Conservation (phyloP, 2,329 filamentous ascomycete genomes). For the Anthostomella pinea region DNA sequence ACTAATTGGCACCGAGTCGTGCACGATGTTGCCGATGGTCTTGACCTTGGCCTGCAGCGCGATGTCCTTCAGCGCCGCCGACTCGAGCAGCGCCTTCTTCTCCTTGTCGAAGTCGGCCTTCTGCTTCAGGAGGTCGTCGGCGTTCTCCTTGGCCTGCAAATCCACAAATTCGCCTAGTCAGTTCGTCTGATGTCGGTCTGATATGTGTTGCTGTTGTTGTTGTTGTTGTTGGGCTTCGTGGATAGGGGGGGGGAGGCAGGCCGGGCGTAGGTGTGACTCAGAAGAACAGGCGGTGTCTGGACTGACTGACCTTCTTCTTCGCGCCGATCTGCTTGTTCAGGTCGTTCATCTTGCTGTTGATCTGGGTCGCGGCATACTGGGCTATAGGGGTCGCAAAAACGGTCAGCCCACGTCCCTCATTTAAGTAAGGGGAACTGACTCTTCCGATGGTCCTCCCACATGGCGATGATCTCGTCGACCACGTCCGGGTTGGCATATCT, state of each 20-base stretch:
- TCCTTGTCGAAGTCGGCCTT: constrained; percentile 76
- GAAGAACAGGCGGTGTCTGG: not conserved
- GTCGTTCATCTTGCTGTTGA: constrained; percentile 81
- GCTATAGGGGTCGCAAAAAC: constrained; percentile 39
- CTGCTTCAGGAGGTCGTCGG: constrained; percentile 72
- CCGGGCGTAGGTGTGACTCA: constrained; percentile 22
- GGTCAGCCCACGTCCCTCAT: constrained; percentile 12
- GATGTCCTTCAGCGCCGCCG: constrained; percentile 71
- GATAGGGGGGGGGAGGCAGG: not conserved
- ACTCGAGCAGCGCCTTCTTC: constrained; percentile 75
- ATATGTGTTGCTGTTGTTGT: too few species aligned
- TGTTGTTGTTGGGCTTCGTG: constrained; percentile 75
- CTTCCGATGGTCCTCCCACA: constrained; percentile 82
- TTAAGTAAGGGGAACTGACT: constrained; percentile 57
- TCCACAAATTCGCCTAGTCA: too few species aligned
- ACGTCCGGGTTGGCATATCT: constrained; percentile 76
- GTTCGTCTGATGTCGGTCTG: too few species aligned
- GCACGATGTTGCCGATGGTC: constrained; percentile 87
- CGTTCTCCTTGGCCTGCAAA: constrained; percentile 85
- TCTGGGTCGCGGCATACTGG: constrained; percentile 74
- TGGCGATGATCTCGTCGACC: constrained; percentile 84
- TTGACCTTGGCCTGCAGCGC: constrained; percentile 75
- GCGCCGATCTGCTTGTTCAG: constrained; percentile 85
- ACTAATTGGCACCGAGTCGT: constrained; percentile 57
- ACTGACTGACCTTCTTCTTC: constrained; percentile 77